phyloP scores from a whole-genome alignment of 129 eudicot genomes.

The Saussurea involucrata region DNA sequence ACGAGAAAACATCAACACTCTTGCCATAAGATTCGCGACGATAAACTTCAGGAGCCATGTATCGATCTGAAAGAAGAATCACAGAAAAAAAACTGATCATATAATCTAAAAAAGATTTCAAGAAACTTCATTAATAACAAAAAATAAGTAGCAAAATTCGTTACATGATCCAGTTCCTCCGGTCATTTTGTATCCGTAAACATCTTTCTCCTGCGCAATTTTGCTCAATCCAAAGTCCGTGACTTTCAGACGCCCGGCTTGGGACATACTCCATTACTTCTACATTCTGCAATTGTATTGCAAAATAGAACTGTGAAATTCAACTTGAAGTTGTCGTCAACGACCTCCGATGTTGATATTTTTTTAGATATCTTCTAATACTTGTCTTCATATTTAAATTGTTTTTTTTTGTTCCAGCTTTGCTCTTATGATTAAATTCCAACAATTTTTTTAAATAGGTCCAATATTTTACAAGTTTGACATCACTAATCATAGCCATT shows the following conservation, averaged over 20 bases:
- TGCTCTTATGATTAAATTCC: no score
- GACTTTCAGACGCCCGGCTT: conserved; percentile 77
- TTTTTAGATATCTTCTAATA: no score
- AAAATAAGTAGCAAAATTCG: not conserved
- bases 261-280: conserved; percentile 64
- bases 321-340: no score
- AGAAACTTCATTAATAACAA: not conserved
- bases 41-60: conserved; percentile 82
- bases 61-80: conserved; percentile 52
- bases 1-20: conserved; percentile 72
- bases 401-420: no score
- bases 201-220: conserved; percentile 64
- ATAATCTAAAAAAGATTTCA: not conserved
- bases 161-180: conserved; percentile 81
- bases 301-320: no score
- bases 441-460: no score
- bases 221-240: conserved; percentile 77
- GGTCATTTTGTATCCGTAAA: conserved; percentile 59
- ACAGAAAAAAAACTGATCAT: not conserved
- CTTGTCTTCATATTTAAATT: no score
- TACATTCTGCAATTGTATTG: no score
- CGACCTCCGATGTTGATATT: no score
- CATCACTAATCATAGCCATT: no score
- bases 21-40: conserved; percentile 65
- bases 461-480: no score